phyloP scores from a whole-genome alignment of 768 basidiomycete genomes.

The Boletus huronensis region DNA sequence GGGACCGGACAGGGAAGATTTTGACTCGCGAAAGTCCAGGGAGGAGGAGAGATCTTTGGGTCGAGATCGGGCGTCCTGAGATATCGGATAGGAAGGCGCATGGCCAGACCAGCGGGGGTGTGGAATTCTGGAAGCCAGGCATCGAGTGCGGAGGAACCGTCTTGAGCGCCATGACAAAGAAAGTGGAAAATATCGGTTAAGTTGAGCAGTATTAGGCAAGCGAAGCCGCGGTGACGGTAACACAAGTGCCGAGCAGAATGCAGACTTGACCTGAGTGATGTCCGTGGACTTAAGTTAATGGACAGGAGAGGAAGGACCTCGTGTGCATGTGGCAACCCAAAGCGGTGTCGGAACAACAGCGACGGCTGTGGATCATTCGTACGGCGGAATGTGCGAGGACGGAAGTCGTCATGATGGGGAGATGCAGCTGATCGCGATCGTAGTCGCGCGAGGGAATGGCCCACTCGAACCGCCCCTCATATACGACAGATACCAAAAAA shows the following conservation, averaged over 20 bases:
- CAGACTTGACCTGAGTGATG: conserved; percentile 30
- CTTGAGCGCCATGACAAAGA: conserved; percentile 29
- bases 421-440: conserved; percentile 14
- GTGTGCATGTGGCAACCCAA: conserved; percentile 35
- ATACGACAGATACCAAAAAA: conserved; percentile 18
- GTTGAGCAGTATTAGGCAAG: conserved; percentile 28
- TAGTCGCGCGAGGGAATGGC: background rate
- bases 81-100: conserved; percentile 14
- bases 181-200: conserved; percentile 33
- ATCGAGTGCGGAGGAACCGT: conserved; percentile 25
- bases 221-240: conserved; percentile 38
- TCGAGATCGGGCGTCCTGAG: conserved; percentile 15
- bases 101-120: conserved; percentile 1
- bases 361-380: conserved; percentile 20
- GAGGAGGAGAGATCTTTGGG: conserved; percentile 15
- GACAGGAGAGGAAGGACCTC: conserved; percentile 34
- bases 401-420: conserved; percentile 5
- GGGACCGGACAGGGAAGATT: conserved; percentile 19
- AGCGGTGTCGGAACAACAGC: conserved; percentile 28
- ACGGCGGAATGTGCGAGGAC: conserved; percentile 10
- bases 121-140: conserved; percentile 19
- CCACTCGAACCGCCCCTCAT: background rate
- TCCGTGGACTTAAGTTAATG: conserved; percentile 40
- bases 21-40: conserved; percentile 17
- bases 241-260: conserved; percentile 33